A percentile compares a stretch with the other conserved stretches of the same genome.
phyloP scores from a whole-genome alignment of 768 basidiomycete genomes.

The Sporobolomyces roseus region DNA sequence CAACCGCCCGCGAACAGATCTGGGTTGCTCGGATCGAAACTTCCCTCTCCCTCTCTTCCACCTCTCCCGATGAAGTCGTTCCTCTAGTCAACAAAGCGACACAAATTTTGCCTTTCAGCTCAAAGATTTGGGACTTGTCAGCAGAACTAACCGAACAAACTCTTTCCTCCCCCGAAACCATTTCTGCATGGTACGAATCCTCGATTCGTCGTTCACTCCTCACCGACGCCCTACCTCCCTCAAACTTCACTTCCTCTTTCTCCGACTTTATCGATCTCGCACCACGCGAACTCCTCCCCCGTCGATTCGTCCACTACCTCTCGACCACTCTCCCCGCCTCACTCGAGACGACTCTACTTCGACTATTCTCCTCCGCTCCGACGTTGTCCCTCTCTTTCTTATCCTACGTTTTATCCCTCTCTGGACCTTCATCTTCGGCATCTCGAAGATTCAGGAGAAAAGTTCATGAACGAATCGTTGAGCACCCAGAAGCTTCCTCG shows the following conservation, averaged over 20 bases:
- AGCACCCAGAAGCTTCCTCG: slow-evolving; percentile 19
- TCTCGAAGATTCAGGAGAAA: slow-evolving; percentile 3
- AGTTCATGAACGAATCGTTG: slow-evolving; percentile 26
- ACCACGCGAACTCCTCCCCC: slow-evolving; percentile 28
- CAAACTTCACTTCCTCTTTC: slow-evolving; percentile 19
- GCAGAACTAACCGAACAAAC: slow-evolving; percentile 25
- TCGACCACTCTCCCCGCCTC: not conserved
- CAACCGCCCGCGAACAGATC: slow-evolving; percentile 27
- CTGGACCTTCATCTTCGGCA: not conserved
- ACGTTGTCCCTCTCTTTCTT: slow-evolving; percentile 31
- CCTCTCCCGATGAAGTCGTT: not conserved
- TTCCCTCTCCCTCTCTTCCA: not conserved
- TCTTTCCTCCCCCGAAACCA: not conserved
- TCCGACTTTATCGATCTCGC: not conserved
- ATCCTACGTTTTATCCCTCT: not conserved
- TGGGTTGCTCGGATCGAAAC: slow-evolving; percentile 40
- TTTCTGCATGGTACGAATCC: slow-evolving; percentile 22
- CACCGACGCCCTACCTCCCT: slow-evolving; percentile 33
- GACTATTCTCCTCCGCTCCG: slow-evolving; percentile 14
- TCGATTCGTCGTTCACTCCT: slow-evolving; percentile 27
- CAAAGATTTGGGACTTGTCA: slow-evolving; percentile 34
- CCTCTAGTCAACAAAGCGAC: slow-evolving; percentile 3
- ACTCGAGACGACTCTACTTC: slow-evolving; percentile 4
- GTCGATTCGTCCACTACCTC: slow-evolving; percentile 35
- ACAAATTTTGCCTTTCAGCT: slow-evolving; percentile 20